These are phyloP conservation scores for Candida alai DNA, from an alignment of 805 yeast species.

Conservation along the genomic window DNA sequence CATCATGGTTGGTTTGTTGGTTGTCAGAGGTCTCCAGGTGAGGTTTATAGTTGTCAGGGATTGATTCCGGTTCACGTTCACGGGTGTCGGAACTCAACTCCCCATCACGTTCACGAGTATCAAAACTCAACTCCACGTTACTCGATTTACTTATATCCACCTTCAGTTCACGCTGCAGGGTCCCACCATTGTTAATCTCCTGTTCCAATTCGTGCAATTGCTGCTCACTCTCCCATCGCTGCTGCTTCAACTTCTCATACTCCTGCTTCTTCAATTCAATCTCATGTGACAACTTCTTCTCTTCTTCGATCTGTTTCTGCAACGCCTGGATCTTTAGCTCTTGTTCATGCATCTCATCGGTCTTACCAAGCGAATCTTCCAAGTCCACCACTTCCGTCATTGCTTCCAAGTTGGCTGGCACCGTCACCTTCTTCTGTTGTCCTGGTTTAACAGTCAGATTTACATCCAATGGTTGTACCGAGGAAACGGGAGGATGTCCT, in stretches of 20 bases:
- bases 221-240: constrained; percentile 22
- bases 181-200: constrained; percentile 2
- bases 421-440: no score
- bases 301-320: constrained; percentile 35
- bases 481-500: no score
- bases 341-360: constrained; percentile 21
- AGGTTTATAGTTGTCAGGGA: neutral
- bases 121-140: neutral
- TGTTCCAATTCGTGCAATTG: constrained; percentile 16
- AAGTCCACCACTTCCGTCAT: constrained; percentile 17
- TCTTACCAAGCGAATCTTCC: constrained; percentile 19
- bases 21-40: no score
- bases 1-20: neutral
- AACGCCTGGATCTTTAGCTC: constrained; percentile 24
- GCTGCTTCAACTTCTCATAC: constrained; percentile 27
- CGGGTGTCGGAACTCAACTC: neutral
- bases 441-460: no score
- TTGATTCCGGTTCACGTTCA: neutral
- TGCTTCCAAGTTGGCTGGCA: constrained; percentile 9
- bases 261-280: constrained; percentile 36
- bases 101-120: no score
- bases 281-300: constrained; percentile 33
- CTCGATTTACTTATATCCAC: neutral
- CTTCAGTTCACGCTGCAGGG: neutral
- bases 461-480: no score